Evolutionary conservation across 2,329 filamentous ascomycete genomes (phyloP).

Genomic region (Thelonectria rubi): DNA sequence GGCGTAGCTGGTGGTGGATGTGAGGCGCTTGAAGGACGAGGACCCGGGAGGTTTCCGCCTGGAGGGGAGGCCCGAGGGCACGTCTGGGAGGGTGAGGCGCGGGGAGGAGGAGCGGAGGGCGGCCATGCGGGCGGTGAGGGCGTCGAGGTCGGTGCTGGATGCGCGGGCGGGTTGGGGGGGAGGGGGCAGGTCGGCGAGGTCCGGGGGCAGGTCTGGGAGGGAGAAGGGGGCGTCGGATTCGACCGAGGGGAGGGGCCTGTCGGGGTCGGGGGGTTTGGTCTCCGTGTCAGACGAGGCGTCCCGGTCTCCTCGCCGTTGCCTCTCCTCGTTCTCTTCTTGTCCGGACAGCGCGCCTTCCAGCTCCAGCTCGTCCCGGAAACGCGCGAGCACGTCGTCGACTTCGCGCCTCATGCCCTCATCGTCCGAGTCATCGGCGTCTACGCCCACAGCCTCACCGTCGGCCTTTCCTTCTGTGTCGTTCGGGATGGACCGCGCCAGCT

Average conservation of each 20-base stretch:
- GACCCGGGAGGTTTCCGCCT: conserved; percentile 36
- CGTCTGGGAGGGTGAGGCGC: conserved; percentile 58
- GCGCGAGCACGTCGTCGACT: conserved; percentile 56
- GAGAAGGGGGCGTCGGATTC: conserved; percentile 47
- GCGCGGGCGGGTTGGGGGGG: conserved; percentile 33
- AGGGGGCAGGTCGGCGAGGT: conserved; percentile 50
- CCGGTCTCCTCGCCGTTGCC: conserved; percentile 18
- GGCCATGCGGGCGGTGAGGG: conserved; percentile 62
- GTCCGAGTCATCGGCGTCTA: conserved; percentile 58
- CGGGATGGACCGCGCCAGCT: conserved; percentile 47
- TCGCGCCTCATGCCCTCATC: conserved; percentile 58
- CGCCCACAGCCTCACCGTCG: background rate
- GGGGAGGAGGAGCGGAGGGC: too few relatives aligned
- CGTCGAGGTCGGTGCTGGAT: conserved; percentile 48
- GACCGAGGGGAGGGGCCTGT: conserved; percentile 9
- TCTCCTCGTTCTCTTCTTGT: conserved; percentile 11
- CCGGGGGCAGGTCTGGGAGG: conserved; percentile 58
- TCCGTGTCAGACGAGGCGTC: conserved; percentile 11
- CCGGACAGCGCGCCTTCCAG: conserved; percentile 42
- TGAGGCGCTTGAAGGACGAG: conserved; percentile 46
- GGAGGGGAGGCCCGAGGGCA: conserved; percentile 59
- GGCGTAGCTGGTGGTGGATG: conserved; percentile 58
- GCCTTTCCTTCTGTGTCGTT: conserved; percentile 34
- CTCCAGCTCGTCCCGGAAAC: conserved; percentile 57
- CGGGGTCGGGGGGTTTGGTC: conserved; percentile 32